phyloP scores from a whole-genome alignment of 257 asterid species.

The Gentiana dahurica region DNA sequence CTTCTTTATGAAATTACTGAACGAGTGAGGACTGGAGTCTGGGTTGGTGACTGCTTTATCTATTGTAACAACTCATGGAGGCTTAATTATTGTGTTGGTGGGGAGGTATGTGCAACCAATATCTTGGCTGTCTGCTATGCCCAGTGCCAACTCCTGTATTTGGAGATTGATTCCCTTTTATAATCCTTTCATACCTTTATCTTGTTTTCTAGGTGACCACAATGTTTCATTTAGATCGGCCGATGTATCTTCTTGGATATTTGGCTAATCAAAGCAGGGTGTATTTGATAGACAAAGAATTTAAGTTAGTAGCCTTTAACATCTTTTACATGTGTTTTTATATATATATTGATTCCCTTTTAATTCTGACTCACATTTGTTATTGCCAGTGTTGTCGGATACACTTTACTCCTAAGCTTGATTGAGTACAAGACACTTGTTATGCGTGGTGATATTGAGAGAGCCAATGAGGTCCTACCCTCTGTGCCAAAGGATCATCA shows the following conservation, averaged over 20 bases:
- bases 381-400: constrained; percentile 61
- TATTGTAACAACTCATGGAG: constrained; percentile 90
- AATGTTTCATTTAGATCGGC: constrained; percentile 90
- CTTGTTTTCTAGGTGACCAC: constrained; percentile 57
- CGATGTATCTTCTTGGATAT: constrained; percentile 92
- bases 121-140: neutral
- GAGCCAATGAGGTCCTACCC: constrained; percentile 67
- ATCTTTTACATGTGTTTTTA: constrained; percentile 12
- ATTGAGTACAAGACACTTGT: constrained; percentile 92
- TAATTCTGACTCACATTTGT: constrained; percentile 1
- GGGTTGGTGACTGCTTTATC: constrained; percentile 99
- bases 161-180: constrained; percentile 2
- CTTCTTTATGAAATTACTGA: constrained; percentile 88
- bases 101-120: constrained; percentile 45
- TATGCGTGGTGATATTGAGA: constrained; percentile 85
- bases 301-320: constrained; percentile 52
- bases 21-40: constrained; percentile 90
- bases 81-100: constrained; percentile 92
- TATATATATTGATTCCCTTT: constrained; percentile 11
- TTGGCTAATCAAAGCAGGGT: constrained; percentile 88
- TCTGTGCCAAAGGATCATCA: constrained; percentile 81
- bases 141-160: neutral
- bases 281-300: constrained; percentile 78
- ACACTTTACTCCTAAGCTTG: constrained; percentile 71
- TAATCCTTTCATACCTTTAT: constrained; percentile 4